Percentiles rank a stretch among this genome's conserved stretches.
Conservation (phyloP, 345 rosid species). For the Lepidium aucheri region DNA sequence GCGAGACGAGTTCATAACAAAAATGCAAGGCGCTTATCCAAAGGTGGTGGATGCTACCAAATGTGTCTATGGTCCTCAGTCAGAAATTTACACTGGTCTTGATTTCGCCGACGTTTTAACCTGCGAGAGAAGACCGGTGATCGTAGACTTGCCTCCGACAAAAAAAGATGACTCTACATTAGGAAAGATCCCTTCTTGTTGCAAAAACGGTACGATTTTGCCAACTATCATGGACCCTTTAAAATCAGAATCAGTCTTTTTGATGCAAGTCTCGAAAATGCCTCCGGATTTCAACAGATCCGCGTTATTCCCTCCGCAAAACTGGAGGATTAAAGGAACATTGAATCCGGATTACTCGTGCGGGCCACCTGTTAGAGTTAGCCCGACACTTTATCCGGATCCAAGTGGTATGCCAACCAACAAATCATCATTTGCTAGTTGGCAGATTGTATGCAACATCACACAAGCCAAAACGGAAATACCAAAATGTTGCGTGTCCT, state of each 20-base stretch:
- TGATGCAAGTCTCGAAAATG: slow-evolving; percentile 84
- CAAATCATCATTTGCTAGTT: slow-evolving; percentile 76
- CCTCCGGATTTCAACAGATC: slow-evolving; percentile 77
- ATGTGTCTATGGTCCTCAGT: slow-evolving; percentile 75
- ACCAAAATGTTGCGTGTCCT: slow-evolving; percentile 89
- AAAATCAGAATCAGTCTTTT: slow-evolving; percentile 72
- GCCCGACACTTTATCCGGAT: slow-evolving; percentile 73
- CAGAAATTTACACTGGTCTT: slow-evolving; percentile 38
- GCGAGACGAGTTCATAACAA: slow-evolving; percentile 62
- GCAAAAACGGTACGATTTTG: slow-evolving; percentile 83
- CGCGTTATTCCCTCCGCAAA: slow-evolving; percentile 64
- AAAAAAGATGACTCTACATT: slow-evolving; percentile 59
- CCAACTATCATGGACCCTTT: slow-evolving; percentile 82
- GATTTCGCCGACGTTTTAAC: slow-evolving; percentile 79
- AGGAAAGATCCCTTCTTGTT: slow-evolving; percentile 70
- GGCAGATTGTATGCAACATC: slow-evolving; percentile 97
- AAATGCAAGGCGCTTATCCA: slow-evolving; percentile 94
- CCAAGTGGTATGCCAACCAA: slow-evolving; percentile 62
- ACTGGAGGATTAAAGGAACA: slow-evolving; percentile 80
- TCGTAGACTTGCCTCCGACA: slow-evolving; percentile 85
- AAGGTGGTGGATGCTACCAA: slow-evolving; percentile 61
- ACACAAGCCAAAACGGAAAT: slow-evolving; percentile 57
- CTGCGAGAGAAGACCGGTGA: slow-evolving; percentile 80
- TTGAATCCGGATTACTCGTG: slow-evolving; percentile 87
- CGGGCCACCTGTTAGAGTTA: slow-evolving; percentile 78